Evolutionary conservation across 352 stramenopile species (phyloP), one percentile per base, ranked within the genome.

Genomic region (Peronospora destructor): DNA sequence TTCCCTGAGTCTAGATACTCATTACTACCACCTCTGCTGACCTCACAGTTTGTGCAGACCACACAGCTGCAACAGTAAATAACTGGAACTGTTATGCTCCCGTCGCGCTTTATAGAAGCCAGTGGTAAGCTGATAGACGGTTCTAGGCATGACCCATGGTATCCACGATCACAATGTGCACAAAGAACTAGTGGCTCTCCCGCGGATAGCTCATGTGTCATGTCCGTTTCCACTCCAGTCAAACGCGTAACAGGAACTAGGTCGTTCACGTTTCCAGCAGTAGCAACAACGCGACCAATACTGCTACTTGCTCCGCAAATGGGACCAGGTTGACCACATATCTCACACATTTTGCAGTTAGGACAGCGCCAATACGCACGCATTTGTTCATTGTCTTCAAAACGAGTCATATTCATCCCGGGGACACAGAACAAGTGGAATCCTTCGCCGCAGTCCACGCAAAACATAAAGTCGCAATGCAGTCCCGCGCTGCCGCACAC

Each of bases 261-360:
- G 21, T 37, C 38, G 9, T 75, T 54, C 14, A 59, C 56, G 33
- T 55, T 66, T 11, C 49, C 49, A 44, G 55, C 47, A 19, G 43
- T 61, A 46, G 23, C 49, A 51, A 49, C 30, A 33, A 51, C 34
- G 33, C 54, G 51, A 25, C 8, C 19, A 13, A 34, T 21, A n/a
- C 38, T 50, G 23, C n/a, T 45, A 2, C 46, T 43, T 21, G 37
- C 35, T 14, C 38, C 54, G 19, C 53, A 56, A 17, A 69, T 58
- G 6, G 43, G 35, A 1, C 57, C 71, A 12, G 79, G 69, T 43
- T 79, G 71, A 1, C 87, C 86, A 30, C 89, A 97, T 26, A 96
- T 71, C 55, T 98, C 91, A 56, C 94, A 98, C 54, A 98, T 84
- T 47, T 97, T 97, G 64, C 95, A 98, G 67, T 98, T 98, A 0